Evolutionary conservation across 2,329 filamentous ascomycete species (phyloP).

Genomic region (Paecilomyces sp.): DNA sequence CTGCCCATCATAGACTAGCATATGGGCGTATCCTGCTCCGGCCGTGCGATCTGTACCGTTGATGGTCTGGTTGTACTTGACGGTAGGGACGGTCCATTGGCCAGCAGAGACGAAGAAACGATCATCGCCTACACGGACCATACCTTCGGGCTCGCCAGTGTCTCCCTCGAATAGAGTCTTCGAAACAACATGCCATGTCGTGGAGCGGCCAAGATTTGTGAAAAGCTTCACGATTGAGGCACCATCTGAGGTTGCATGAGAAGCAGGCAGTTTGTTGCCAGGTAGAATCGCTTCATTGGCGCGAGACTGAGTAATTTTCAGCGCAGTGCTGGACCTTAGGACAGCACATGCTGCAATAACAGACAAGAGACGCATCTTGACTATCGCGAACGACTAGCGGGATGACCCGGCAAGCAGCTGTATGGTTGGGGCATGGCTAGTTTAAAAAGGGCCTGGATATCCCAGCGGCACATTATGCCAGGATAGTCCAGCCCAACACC

Average conservation of each 20-base stretch:
- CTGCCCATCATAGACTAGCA: slow-evolving; percentile 39
- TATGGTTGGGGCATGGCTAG: neutral
- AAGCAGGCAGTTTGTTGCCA: slow-evolving; percentile 12
- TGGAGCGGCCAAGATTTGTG: slow-evolving; percentile 38
- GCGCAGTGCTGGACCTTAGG: slow-evolving; percentile 4
- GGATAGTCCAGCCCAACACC: neutral
- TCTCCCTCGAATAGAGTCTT: slow-evolving; percentile 40
- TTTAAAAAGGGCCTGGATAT: neutral
- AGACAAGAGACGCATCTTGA: slow-evolving; percentile 8
- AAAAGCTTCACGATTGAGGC: slow-evolving; percentile 32
- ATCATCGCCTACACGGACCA: slow-evolving; percentile 37
- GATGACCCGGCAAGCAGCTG: neutral
- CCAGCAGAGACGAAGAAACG: slow-evolving; percentile 41
- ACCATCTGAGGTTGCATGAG: slow-evolving; percentile 14
- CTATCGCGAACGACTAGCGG: neutral
- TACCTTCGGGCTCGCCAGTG: slow-evolving; percentile 44
- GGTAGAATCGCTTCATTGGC: slow-evolving; percentile 14
- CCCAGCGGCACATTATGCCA: neutral
- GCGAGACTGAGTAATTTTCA: slow-evolving; percentile 11
- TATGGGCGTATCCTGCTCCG: slow-evolving; percentile 39
- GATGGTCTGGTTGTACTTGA: slow-evolving; percentile 48
- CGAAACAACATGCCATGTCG: slow-evolving; percentile 36
- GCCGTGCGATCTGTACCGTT: slow-evolving; percentile 52
- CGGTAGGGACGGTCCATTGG: slow-evolving; percentile 36
- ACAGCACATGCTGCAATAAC: slow-evolving; percentile 5